phyloP scores from a whole-genome alignment of 2,329 filamentous ascomycete species.

The Ceratocystis variospora region DNA sequence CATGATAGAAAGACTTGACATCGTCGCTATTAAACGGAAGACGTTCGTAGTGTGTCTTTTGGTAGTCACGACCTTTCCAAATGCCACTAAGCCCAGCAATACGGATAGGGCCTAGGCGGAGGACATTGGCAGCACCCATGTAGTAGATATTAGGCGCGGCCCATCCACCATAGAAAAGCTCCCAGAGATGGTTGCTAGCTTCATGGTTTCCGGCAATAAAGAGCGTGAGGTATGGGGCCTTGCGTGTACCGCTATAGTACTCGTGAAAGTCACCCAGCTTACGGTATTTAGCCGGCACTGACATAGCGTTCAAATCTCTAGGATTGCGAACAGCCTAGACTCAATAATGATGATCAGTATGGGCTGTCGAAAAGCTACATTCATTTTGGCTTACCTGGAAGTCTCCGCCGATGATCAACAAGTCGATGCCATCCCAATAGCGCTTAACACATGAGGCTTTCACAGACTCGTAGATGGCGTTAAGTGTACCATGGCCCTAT shows the following conservation, averaged over 20 bases:
- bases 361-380: background rate
- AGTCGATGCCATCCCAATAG: constrained; percentile 68
- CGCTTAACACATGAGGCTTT: constrained; percentile 52
- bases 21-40: constrained; percentile 71
- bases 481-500: constrained; percentile 78
- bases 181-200: constrained; percentile 76
- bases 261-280: constrained; percentile 82
- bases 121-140: constrained; percentile 78
- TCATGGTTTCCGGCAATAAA: constrained; percentile 96
- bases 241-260: constrained; percentile 70
- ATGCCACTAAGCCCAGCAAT: constrained; percentile 89
- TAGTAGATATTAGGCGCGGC: constrained; percentile 96
- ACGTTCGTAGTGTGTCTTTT: constrained; percentile 68
- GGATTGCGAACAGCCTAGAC: constrained; percentile 70
- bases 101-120: constrained; percentile 69
- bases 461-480: constrained; percentile 80
- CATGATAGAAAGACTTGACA: constrained; percentile 72
- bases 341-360: constrained; percentile 12
- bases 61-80: constrained; percentile 84
- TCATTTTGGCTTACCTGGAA: constrained; percentile 51
- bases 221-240: constrained; percentile 75
- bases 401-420: constrained; percentile 84
- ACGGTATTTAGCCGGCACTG: constrained; percentile 78
- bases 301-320: constrained; percentile 74
- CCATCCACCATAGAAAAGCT: constrained; percentile 95